Base-by-base conservation (phyloP, 176 grass and related monocot species). In the Phoenix roebelenii region DNA sequence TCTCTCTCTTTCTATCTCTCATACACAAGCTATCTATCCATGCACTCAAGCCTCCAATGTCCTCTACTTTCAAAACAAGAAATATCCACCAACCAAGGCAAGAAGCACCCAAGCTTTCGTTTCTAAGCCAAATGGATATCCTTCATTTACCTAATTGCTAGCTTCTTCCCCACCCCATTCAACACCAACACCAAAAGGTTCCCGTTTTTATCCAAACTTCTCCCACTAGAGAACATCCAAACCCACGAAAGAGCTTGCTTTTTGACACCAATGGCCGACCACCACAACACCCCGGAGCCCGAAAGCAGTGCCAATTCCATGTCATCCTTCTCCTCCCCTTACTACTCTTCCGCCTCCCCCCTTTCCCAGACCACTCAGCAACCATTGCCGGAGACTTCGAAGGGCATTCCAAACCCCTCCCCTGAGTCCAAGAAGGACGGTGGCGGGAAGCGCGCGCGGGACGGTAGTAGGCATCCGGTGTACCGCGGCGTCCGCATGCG, bases 401-500 rank as follows among this genome's bases (percentile, higher is more conserved):
- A 56, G 35, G 35, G 10, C 35, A 3, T 12, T 3, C 35, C 35
- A 7, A 44, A 44, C 10, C 35, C 35, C 35, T 44, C 35, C 2
- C 9, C 35, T 14, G 35, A 44, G 35, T 44, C 35, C 35, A 44
- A 44, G 22, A 18, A 20, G 12, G 3, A 1, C 39, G 50, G 0
- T 4, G 20, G 1, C 24, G 74, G 52, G 61, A 74, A 70, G 69
- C 66, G 15, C 16, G 50, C 72, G 71, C 52, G 15, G 22, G 54
- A 16, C 3, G 32, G 15, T 28, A 15, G 18, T 7, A 17, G 44
- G 48, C 57, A 71, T 15, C 63, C 75, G 25, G 30, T 84, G 28
- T 95, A 85, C 77, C 72, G 83, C 4, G 92, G 92, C 35, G 87
- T 97, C 28, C 70, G 92, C 55, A 97, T 88, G 74, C 67, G 92